Conservation (phyloP, 768 basidiomycete genomes). For the Leccinum disarticulatum region DNA sequence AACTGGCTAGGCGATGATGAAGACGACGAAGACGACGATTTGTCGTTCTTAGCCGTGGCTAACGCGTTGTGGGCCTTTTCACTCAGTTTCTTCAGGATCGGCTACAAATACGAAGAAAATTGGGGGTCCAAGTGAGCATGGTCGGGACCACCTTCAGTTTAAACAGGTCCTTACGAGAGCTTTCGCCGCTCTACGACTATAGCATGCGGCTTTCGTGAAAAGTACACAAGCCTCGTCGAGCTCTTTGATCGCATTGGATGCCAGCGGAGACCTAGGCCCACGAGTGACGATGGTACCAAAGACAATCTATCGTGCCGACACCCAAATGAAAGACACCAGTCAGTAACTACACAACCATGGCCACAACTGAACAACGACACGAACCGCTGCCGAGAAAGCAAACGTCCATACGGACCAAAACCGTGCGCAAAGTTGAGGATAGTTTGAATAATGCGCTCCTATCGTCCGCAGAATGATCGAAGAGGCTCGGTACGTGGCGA, state of each 20-base stretch:
- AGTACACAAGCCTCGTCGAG: constrained; percentile 65
- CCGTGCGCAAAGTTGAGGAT: constrained; percentile 49
- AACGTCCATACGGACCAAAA: constrained; percentile 68
- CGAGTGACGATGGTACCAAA: constrained; percentile 79
- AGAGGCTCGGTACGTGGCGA: constrained; percentile 60
- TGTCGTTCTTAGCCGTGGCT: constrained; percentile 39
- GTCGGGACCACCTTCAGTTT: not conserved
- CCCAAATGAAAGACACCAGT: not conserved
- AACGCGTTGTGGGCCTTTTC: constrained; percentile 69
- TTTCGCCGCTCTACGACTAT: constrained; percentile 62
- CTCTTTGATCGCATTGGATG: constrained; percentile 64
- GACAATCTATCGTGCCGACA: constrained; percentile 49
- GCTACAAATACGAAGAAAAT: constrained; percentile 30
- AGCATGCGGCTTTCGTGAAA: constrained; percentile 59
- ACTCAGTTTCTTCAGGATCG: constrained; percentile 55
- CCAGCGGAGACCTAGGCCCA: constrained; percentile 67
- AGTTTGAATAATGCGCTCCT: constrained; percentile 45
- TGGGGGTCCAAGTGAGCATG: not conserved
- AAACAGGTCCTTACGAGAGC: constrained; percentile 51
- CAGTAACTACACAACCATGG: not conserved
- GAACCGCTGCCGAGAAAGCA: constrained; percentile 54
- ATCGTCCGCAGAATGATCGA: constrained; percentile 55
- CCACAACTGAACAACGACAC: constrained; percentile 10
- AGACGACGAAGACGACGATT: constrained; percentile 7
- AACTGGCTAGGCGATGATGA: constrained; percentile 11